phyloP scores from a whole-genome alignment of 2,329 filamentous ascomycete genomes.

The Clarireedia paspali region DNA sequence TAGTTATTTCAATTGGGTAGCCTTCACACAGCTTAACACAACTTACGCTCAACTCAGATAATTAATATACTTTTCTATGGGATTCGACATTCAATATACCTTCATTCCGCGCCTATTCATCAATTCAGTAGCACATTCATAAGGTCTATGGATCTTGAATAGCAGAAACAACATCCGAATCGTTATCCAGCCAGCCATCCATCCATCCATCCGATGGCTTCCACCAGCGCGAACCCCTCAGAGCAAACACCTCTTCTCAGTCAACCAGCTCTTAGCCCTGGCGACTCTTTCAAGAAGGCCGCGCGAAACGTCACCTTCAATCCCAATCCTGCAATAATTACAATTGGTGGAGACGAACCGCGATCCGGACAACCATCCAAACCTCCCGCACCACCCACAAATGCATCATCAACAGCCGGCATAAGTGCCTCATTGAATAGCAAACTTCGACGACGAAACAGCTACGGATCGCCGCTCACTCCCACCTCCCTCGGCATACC shows the following conservation, averaged over 20 bases:
- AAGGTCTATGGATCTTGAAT: background rate
- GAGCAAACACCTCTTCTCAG: slow-evolving; percentile 7
- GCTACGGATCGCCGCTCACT: slow-evolving; percentile 49
- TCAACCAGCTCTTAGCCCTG: background rate
- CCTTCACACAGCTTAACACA: too few relatives aligned
- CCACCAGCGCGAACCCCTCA: background rate
- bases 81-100: too few relatives aligned
- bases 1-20: too few relatives aligned
- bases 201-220: background rate
- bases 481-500: slow-evolving; percentile 29
- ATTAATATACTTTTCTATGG: too few relatives aligned
- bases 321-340: slow-evolving; percentile 56
- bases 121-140: background rate
- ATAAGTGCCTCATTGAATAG: slow-evolving; percentile 77
- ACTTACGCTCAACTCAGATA: too few relatives aligned
- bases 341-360: slow-evolving; percentile 38
- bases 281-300: background rate
- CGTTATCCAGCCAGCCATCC: background rate
- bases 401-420: slow-evolving; percentile 28
- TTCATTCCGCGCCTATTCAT: background rate
- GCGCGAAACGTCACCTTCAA: slow-evolving; percentile 68
- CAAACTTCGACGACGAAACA: slow-evolving; percentile 81
- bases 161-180: background rate
- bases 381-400: slow-evolving; percentile 15
- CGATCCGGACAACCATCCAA: background rate